Base-by-base conservation (phyloP, 306 rosid species). In the Begonia masoniana region DNA sequence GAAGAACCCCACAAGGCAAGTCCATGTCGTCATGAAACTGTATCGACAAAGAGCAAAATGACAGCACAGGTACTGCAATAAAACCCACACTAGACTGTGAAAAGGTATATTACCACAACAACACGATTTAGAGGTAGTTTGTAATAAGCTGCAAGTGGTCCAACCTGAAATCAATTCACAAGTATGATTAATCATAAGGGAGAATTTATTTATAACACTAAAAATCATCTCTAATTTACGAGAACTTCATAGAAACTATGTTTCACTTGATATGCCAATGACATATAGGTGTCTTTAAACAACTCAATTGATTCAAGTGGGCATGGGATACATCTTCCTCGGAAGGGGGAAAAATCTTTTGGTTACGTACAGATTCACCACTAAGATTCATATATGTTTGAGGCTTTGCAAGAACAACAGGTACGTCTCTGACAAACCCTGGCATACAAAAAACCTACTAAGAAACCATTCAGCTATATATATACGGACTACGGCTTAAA, bases 311-410 rank as follows among this genome's bases (percentile, higher is more conserved):
- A 31, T 31, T 31, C 39, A 31, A 31, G 8, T 0, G 39, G 39
- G 9, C 39, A 6, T 31, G 39, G 7, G 39, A 31, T 31, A 7
- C 8, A 31, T 31, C 39, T 31, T 31, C 9, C 39, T 31, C 39
- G 62, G 60, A 48, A 53, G 55, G 52, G 42, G 35, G 47, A 21
- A 41, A 45, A 46, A 60, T 36, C 58, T 50, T 62, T 70, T 14
- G 45, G 42, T 58, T 68, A 66, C 86, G 66, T 75, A 86, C 99
- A 2, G 99, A 91, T 83, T 91, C 99, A 60, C 99, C 99, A 50
- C 88, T 81, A 46, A 91, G 70, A 66, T 86, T 86, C 99, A 91
- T 91, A 67, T 83, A 91, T 56, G 99, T 91, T 60, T 91, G 99
- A 75, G 96, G 96, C 78, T 83, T 91, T 60, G 96, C 89, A 65